These are phyloP conservation scores for Mycosphaerella arachidis DNA, from an alignment of 2,329 filamentous ascomycete genomes.

Conservation along the genomic window DNA sequence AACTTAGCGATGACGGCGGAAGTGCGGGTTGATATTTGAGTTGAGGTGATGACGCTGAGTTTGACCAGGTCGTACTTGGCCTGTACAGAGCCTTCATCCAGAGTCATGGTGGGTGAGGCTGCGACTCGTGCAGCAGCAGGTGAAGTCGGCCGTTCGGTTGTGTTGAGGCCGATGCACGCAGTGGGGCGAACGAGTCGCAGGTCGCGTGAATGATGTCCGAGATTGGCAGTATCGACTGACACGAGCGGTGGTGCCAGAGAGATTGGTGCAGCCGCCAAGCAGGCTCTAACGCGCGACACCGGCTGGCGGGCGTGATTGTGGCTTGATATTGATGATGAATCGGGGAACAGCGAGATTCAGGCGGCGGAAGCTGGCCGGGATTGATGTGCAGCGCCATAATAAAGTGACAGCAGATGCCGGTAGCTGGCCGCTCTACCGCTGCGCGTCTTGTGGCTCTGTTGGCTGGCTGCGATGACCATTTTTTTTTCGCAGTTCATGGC, in stretches of 20 bases:
- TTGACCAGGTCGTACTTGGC: slow-evolving; percentile 23
- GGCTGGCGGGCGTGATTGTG: not conserved
- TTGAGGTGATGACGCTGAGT: slow-evolving; percentile 27
- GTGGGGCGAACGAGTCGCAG: not conserved
- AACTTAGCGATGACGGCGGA: slow-evolving; percentile 25
- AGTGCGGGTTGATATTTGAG: slow-evolving; percentile 30
- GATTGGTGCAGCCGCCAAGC: not conserved
- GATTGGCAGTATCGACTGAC: not conserved
- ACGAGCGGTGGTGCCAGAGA: not conserved
- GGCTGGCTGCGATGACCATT: not conserved
- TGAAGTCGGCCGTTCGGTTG: not conserved
- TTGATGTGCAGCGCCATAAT: not conserved
- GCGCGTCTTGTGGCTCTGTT: not conserved
- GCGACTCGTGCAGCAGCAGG: not conserved
- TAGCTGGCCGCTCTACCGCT: not conserved
- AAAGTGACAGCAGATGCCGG: not conserved
- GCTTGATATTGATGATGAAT: not conserved
- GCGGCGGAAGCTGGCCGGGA: not conserved
- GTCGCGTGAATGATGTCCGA: not conserved
- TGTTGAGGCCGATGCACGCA: not conserved
- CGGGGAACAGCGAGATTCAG: not conserved
- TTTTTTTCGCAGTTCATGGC: not conserved
- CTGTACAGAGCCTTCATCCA: slow-evolving; percentile 17
- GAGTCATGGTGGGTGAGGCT: slow-evolving; percentile 16
- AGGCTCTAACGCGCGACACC: not conserved